Conservation (phyloP, 1,284 basidiomycete species). For the Exobasidium rhododendri region DNA sequence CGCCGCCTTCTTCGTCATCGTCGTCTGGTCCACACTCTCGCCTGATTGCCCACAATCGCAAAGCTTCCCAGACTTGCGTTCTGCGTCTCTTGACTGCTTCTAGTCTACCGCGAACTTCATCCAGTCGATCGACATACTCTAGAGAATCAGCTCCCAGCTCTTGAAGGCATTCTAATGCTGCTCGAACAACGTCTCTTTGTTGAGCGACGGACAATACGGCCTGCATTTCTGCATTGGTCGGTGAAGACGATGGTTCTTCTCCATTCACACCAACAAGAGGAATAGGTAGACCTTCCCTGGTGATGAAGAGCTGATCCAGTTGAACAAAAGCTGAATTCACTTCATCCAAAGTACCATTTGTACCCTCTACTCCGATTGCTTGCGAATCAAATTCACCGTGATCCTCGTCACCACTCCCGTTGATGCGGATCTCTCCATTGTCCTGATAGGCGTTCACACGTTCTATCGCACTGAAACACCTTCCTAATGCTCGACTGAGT, state of each 20-base stretch:
- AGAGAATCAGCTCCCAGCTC: slow-evolving; percentile 59
- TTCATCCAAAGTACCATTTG: slow-evolving; percentile 13
- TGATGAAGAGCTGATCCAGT: slow-evolving; percentile 49
- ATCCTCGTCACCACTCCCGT: background rate
- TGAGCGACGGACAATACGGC: slow-evolving; percentile 9
- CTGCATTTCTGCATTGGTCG: slow-evolving; percentile 9
- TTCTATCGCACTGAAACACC: slow-evolving; percentile 50
- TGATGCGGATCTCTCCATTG: background rate
- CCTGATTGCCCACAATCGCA: slow-evolving; percentile 55
- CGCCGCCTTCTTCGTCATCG: background rate
- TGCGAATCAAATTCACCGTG: slow-evolving; percentile 11
- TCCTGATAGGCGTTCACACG: slow-evolving; percentile 10
- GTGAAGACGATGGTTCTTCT: background rate
- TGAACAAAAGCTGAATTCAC: slow-evolving; percentile 43
- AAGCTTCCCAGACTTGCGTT: slow-evolving; percentile 58
- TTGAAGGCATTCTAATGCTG: slow-evolving; percentile 43
- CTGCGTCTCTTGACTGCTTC: slow-evolving; percentile 58
- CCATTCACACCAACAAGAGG: slow-evolving; percentile 14
- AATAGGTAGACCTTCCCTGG: slow-evolving; percentile 39
- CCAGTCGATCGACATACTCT: slow-evolving; percentile 59
- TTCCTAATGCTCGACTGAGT: slow-evolving; percentile 44
- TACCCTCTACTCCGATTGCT: slow-evolving; percentile 14
- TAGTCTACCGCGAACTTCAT: slow-evolving; percentile 58
- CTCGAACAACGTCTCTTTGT: slow-evolving; percentile 47
- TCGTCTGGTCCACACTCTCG: background rate